Conservation (phyloP, 2,329 filamentous ascomycete species). For the Ustulina deusta region DNA sequence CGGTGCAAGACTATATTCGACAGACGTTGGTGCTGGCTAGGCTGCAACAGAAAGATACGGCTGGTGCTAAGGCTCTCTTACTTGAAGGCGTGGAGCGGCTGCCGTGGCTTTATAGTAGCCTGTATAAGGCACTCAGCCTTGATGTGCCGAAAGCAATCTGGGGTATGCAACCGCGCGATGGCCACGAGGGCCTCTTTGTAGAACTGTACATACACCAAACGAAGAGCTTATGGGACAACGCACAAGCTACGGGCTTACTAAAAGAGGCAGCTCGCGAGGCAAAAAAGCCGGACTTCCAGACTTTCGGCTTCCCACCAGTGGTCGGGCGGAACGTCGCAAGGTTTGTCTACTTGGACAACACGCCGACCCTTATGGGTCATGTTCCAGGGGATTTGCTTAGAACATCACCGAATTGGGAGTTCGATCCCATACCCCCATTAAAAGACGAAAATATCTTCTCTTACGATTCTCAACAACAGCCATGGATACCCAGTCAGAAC, state of each 20-base stretch:
- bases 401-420: slow-evolving; percentile 76
- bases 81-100: slow-evolving; percentile 75
- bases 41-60: slow-evolving; percentile 74
- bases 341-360: slow-evolving; percentile 82
- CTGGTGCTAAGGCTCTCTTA: slow-evolving; percentile 74
- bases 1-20: slow-evolving; percentile 71
- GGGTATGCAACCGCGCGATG: slow-evolving; percentile 77
- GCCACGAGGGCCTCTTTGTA: slow-evolving; percentile 75
- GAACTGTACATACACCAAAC: slow-evolving; percentile 81
- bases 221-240: slow-evolving; percentile 88
- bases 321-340: slow-evolving; percentile 71
- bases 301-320: slow-evolving; percentile 54
- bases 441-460: slow-evolving; percentile 66
- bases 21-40: slow-evolving; percentile 84
- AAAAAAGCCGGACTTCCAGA: slow-evolving; percentile 56
- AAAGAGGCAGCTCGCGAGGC: slow-evolving; percentile 74
- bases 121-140: slow-evolving; percentile 85
- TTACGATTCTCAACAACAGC: slow-evolving; percentile 55
- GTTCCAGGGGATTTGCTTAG: slow-evolving; percentile 75
- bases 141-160: slow-evolving; percentile 84
- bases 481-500: slow-evolving; percentile 54
- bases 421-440: slow-evolving; percentile 83
- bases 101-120: slow-evolving; percentile 85
- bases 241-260: slow-evolving; percentile 76
- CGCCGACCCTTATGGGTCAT: slow-evolving; percentile 75